phyloP scores from a whole-genome alignment of 148 eudicot genomes.

The Vaccinium darrowii region DNA sequence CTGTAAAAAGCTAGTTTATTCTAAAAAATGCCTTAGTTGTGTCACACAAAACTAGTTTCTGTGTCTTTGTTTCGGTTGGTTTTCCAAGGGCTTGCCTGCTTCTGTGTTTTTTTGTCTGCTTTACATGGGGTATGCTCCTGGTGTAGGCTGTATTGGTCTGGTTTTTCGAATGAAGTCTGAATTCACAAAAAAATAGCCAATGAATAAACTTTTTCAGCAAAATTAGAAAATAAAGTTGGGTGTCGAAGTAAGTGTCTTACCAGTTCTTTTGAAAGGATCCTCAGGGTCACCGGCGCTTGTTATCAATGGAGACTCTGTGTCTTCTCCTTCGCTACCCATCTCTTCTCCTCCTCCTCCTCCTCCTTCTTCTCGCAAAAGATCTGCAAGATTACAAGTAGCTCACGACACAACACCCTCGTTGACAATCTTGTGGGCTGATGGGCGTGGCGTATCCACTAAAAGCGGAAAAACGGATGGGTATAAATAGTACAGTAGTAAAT shows the following conservation, averaged over 20 bases:
- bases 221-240: background rate
- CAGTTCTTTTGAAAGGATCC: constrained; percentile 19
- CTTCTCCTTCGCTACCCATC: constrained; percentile 18
- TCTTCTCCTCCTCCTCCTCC: background rate
- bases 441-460: too few relatives aligned
- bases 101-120: background rate
- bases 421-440: too few relatives aligned
- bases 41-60: background rate
- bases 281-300: background rate
- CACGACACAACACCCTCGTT: too few relatives aligned
- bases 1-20: too few relatives aligned
- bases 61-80: background rate
- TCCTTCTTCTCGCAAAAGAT: background rate
- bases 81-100: background rate
- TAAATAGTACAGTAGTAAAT: too few relatives aligned
- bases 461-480: too few relatives aligned
- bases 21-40: background rate
- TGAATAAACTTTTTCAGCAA: background rate
- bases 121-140: too few relatives aligned
- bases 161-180: background rate
- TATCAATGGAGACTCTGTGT: constrained; percentile 11
- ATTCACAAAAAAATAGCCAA: background rate
- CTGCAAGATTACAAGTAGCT: background rate
- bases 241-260: background rate
- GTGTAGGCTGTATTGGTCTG: background rate